Conservation (phyloP, 192 early-diverging fungal species). For the Entomortierella parvispora region DNA sequence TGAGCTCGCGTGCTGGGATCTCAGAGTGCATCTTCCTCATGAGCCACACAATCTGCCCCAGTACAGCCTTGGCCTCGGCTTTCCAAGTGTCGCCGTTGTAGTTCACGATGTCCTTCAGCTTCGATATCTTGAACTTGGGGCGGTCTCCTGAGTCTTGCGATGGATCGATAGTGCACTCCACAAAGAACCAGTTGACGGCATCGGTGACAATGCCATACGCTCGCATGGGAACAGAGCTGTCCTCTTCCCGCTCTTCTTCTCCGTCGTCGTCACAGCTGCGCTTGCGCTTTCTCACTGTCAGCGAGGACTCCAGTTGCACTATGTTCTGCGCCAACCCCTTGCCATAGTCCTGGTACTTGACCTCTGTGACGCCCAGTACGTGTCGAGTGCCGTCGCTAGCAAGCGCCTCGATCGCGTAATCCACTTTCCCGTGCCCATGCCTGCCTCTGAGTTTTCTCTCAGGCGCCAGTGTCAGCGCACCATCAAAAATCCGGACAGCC, state of each 20-base stretch:
- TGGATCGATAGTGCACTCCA: constrained; percentile 38
- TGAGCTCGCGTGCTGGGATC: constrained; percentile 21
- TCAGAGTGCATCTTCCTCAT: constrained; percentile 30
- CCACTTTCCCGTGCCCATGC: too few relatives aligned
- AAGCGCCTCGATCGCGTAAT: too few relatives aligned
- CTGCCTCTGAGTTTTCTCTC: too few relatives aligned
- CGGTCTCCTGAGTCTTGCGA: constrained; percentile 6
- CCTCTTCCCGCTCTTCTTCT: constrained; percentile 22
- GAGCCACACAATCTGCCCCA: constrained; percentile 20
- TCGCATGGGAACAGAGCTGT: constrained; percentile 11
- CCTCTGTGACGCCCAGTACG: too few relatives aligned
- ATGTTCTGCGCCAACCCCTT: constrained; percentile 43
- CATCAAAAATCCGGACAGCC: too few relatives aligned
- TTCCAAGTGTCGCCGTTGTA: constrained; percentile 18
- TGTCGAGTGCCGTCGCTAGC: too few relatives aligned
- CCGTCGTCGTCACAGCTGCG: too few relatives aligned
- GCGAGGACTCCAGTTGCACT: constrained; percentile 40
- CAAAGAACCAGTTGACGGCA: constrained; percentile 35
- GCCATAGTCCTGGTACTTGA: constrained; percentile 23
- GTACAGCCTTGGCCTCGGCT: constrained; percentile 11
- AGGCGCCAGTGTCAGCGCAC: too few relatives aligned
- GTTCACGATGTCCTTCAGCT: constrained; percentile 15
- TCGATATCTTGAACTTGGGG: constrained; percentile 30
- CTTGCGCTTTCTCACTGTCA: constrained; percentile 27
- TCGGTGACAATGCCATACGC: constrained; percentile 52